Conservation (phyloP, 1,284 basidiomycete genomes). For the Omphalotus olearius region DNA sequence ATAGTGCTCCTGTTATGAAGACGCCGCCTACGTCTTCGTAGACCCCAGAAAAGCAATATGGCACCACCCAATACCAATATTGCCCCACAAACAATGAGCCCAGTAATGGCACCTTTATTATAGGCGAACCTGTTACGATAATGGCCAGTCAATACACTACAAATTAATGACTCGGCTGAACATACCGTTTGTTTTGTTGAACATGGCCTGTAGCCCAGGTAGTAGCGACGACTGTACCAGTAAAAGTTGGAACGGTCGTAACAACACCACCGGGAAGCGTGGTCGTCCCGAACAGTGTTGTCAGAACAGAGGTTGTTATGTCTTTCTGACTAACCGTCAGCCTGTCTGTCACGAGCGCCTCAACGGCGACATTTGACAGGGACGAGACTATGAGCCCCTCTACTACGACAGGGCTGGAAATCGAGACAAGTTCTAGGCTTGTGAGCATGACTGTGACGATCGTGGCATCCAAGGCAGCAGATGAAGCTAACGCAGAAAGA, state of each 20-base stretch:
- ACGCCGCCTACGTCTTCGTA: constrained; percentile 6
- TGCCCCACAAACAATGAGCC: constrained; percentile 4
- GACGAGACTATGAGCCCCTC: no score
- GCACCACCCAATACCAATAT: constrained; percentile 2
- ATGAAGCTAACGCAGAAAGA: no score
- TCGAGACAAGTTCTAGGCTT: no score
- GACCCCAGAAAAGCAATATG: constrained; percentile 1
- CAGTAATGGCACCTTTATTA: constrained; percentile 10
- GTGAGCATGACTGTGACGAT: no score
- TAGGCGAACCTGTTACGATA: constrained; percentile 2
- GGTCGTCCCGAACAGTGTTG: constrained; percentile 7
- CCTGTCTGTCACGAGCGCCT: no score
- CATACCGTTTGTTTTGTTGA: constrained; percentile 5
- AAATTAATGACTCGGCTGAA: not conserved
- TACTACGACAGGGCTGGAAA: no score
- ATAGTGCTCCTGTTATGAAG: not conserved
- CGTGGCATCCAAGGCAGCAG: no score
- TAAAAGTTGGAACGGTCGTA: constrained; percentile 6
- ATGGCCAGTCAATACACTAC: not conserved
- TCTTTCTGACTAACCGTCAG: no score
- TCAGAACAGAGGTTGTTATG: not conserved
- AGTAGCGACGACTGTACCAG: constrained; percentile 4
- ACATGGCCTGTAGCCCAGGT: constrained; percentile 5
- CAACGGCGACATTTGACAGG: no score
- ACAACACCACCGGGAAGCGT: constrained; percentile 6